Conservation (phyloP, 73 alveolate genomes). For the Tetrahymena elliotti region DNA sequence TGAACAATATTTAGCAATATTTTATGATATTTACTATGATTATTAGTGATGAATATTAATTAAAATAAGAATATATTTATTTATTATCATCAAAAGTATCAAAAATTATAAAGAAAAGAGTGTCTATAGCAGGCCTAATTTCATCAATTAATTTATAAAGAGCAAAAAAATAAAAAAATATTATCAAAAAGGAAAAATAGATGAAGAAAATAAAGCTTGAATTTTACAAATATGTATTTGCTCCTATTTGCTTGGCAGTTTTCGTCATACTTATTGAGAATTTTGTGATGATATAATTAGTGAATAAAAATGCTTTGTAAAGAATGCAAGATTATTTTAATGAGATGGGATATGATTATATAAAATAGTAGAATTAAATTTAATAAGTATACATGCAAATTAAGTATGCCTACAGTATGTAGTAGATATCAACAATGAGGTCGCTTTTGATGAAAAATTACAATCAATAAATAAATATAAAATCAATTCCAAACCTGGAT, state of each 20-base stretch:
- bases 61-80: too few relatives aligned
- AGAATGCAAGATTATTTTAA: background rate
- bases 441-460: background rate
- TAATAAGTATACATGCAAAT: background rate
- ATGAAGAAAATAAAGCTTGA: background rate
- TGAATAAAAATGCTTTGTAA: background rate
- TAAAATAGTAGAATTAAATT: background rate
- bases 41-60: too few relatives aligned
- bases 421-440: background rate
- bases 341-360: background rate
- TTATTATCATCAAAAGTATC: too few relatives aligned
- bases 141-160: background rate
- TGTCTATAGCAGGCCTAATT: too few relatives aligned
- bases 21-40: too few relatives aligned
- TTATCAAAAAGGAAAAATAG: background rate
- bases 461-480: background rate
- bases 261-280: background rate
- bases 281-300: background rate
- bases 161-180: background rate
- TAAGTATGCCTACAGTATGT: background rate
- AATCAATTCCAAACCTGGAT: background rate
- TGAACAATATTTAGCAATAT: too few relatives aligned
- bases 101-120: too few relatives aligned
- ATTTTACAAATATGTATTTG: background rate
- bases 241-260: background rate